Evolutionary conservation across 192 early-diverging fungal genomes (phyloP).

Genomic region (Coemansia sp.): DNA sequence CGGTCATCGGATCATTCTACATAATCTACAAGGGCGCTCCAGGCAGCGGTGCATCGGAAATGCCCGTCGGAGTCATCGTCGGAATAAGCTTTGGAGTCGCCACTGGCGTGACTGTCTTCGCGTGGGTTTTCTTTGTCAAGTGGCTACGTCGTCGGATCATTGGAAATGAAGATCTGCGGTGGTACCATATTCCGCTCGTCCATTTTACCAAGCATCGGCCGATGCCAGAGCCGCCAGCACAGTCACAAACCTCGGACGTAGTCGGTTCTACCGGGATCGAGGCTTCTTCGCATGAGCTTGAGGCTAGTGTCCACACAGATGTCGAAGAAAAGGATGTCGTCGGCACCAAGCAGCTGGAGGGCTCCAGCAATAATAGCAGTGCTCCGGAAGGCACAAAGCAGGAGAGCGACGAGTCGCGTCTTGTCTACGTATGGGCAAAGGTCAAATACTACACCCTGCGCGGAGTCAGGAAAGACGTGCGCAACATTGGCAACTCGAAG

Average conservation of each 20-base stretch:
- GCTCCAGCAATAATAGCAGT: constrained; percentile 3
- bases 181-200: constrained; percentile 71
- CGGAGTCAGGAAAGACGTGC: constrained; percentile 56
- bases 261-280: constrained; percentile 14
- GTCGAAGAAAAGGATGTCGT: constrained; percentile 22
- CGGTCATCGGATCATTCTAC: constrained; percentile 65
- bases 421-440: constrained; percentile 7
- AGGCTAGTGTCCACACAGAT: constrained; percentile 20
- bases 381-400: constrained; percentile 7
- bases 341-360: constrained; percentile 16
- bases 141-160: constrained; percentile 65
- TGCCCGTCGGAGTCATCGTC: constrained; percentile 55
- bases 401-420: constrained; percentile 8
- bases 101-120: constrained; percentile 55
- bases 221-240: constrained; percentile 17
- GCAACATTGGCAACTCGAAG: constrained; percentile 53
- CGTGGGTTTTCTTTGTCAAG: constrained; percentile 65
- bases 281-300: constrained; percentile 30
- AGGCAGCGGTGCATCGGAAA: constrained; percentile 38
- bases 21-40: constrained; percentile 72
- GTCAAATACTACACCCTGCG: constrained; percentile 35
- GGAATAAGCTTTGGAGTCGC: constrained; percentile 67
- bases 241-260: background rate
- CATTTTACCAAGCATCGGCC: constrained; percentile 59
- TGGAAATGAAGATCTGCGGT: constrained; percentile 65